A percentile compares a stretch with the other conserved stretches of the same genome.
Evolutionary conservation across 2,329 filamentous ascomycete genomes (phyloP).

Genomic region (Thielaviopsis euricoi): DNA sequence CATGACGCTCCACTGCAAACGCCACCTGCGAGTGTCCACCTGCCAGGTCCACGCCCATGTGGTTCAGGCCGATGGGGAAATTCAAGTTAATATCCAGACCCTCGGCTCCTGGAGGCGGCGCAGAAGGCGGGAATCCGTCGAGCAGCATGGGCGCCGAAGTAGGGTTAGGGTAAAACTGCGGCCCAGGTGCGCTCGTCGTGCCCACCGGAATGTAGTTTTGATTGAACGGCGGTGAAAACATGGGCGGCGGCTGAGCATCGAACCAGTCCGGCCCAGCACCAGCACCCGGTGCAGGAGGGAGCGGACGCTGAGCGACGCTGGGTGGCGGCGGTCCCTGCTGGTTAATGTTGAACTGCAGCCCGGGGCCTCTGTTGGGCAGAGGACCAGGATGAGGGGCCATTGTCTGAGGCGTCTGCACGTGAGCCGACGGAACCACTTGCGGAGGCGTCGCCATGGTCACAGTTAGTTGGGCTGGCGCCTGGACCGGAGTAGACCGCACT

Average conservation of each 20-base stretch:
- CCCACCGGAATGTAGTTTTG: slow-evolving; percentile 1
- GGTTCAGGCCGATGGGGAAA: slow-evolving; percentile 19
- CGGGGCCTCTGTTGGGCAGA: slow-evolving; percentile 2
- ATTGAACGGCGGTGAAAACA: slow-evolving; percentile 12
- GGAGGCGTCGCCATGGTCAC: slow-evolving; percentile 14
- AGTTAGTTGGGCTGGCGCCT: slow-evolving; percentile 16
- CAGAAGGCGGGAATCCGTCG: slow-evolving; percentile 15
- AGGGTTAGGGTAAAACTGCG: slow-evolving; percentile 15
- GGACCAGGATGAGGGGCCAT: slow-evolving; percentile 2
- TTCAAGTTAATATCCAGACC: slow-evolving; percentile 13
- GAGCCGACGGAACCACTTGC: slow-evolving; percentile 1
- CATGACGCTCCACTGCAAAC: slow-evolving; percentile 37
- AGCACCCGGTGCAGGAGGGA: slow-evolving; percentile 13
- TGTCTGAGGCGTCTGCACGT: slow-evolving; percentile 8
- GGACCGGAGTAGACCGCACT: slow-evolving; percentile 6
- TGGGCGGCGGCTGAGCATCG: slow-evolving; percentile 11
- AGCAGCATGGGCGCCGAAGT: slow-evolving; percentile 21
- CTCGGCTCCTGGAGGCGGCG: slow-evolving; percentile 8
- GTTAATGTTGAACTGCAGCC: not conserved
- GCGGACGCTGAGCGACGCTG: slow-evolving; percentile 23
- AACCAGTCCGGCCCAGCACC: slow-evolving; percentile 5
- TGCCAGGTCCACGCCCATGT: slow-evolving; percentile 12
- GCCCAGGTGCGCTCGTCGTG: slow-evolving; percentile 6
- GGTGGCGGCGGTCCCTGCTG: slow-evolving; percentile 11
- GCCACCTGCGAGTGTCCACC: slow-evolving; percentile 16